Evolutionary conservation across 164 flowering plant species (phyloP).

Genomic region (Piper longum): DNA sequence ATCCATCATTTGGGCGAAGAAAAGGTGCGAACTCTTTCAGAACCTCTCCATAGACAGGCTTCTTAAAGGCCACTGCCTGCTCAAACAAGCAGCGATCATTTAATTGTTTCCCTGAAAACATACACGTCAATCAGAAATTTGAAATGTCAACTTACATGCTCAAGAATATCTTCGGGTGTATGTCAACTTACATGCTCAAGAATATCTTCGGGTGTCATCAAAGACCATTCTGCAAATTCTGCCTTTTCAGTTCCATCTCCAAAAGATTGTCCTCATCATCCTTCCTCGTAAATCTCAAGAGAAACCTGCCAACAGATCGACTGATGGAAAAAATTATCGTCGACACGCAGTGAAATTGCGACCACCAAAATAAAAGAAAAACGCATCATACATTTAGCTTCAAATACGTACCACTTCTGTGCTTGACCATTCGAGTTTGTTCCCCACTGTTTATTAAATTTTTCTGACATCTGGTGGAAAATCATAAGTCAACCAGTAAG

Average conservation of each 20-base stretch:
- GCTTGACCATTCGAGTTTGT: constrained; percentile 95
- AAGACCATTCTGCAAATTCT: constrained; percentile 89
- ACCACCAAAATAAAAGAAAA: not conserved
- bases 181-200: constrained; percentile 42
- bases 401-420: constrained; percentile 63
- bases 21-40: constrained; percentile 42
- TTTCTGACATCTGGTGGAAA: constrained; percentile 83
- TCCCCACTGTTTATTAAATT: constrained; percentile 66
- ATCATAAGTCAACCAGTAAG: constrained; percentile 87
- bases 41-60: constrained; percentile 77
- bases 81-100: constrained; percentile 3
- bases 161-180: constrained; percentile 52
- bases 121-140: not conserved
- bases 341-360: not conserved
- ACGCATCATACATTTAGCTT: not conserved
- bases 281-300: constrained; percentile 64
- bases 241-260: constrained; percentile 84
- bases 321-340: not conserved
- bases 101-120: not conserved
- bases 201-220: constrained; percentile 71
- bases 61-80: constrained; percentile 92
- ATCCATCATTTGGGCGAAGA: constrained; percentile 19
- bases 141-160: constrained; percentile 33
- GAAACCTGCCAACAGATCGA: constrained; percentile 50
- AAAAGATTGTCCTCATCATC: constrained; percentile 85